phyloP scores from a whole-genome alignment of 805 yeast genomes.

The Saccharomycopsis capsularis region DNA sequence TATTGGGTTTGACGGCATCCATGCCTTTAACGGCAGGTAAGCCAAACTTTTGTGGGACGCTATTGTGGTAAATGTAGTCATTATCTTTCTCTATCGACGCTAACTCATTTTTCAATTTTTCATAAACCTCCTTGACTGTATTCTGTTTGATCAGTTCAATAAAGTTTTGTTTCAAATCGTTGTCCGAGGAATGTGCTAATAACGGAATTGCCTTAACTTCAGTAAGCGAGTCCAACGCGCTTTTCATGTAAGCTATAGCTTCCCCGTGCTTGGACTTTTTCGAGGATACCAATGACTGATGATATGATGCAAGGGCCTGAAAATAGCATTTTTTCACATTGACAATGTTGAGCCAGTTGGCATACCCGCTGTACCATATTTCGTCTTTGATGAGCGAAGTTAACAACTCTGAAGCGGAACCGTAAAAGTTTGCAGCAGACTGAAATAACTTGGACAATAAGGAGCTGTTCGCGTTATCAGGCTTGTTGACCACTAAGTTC shows the following conservation, averaged over 20 bases:
- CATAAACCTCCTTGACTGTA: conserved; percentile 29
- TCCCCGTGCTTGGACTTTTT: conserved; percentile 56
- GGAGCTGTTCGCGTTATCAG: conserved; percentile 50
- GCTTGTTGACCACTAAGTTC: conserved; percentile 46
- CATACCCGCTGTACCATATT: conserved; percentile 8
- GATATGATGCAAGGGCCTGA: conserved; percentile 51
- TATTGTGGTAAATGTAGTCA: conserved; percentile 81
- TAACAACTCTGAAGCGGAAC: conserved; percentile 37
- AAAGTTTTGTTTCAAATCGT: conserved; percentile 15
- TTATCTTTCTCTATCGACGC: conserved; percentile 64
- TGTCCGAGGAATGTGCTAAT: conserved; percentile 5
- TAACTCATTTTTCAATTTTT: conserved; percentile 30
- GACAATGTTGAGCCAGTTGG: conserved; percentile 45
- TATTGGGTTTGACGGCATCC: conserved; percentile 59
- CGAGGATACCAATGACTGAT: conserved; percentile 51
- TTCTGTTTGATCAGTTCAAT: conserved; percentile 27
- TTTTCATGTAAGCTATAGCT: conserved; percentile 50
- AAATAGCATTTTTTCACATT: conserved; percentile 50
- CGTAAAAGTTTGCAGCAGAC: conserved; percentile 51
- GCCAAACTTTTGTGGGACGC: conserved; percentile 53
- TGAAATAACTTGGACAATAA: conserved; percentile 71
- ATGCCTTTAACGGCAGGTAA: conserved; percentile 61
- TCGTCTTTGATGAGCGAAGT: conserved; percentile 24
- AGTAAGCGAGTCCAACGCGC: conserved; percentile 27
- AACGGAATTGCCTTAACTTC: conserved; percentile 35